phyloP scores from a whole-genome alignment of 129 eudicot genomes.

The Flaveria robusta region DNA sequence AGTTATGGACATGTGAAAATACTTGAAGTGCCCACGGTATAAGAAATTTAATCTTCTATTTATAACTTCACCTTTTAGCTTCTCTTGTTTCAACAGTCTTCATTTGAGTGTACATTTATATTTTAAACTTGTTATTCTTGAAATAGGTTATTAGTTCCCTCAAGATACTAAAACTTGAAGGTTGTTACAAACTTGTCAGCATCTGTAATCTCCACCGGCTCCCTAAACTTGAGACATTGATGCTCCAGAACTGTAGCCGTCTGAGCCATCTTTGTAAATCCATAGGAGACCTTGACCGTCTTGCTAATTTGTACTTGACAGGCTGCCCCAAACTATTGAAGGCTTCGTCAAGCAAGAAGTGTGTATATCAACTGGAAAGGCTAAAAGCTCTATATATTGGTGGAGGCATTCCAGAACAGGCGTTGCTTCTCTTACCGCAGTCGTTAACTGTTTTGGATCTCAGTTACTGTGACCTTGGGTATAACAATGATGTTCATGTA shows the following conservation, averaged over 20 bases:
- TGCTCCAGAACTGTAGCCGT: background rate
- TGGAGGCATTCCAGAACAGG: background rate
- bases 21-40: constrained; percentile 22
- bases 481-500: background rate
- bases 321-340: constrained; percentile 23
- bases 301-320: constrained; percentile 21
- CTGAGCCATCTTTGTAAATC: constrained; percentile 29
- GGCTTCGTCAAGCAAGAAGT: background rate
- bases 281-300: constrained; percentile 25
- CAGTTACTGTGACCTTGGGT: background rate
- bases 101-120: background rate
- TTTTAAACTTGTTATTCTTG: background rate
- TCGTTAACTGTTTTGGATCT: background rate
- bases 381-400: too few species aligned
- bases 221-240: constrained; percentile 30
- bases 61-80: background rate
- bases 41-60: background rate
- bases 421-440: background rate
- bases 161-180: constrained; percentile 34
- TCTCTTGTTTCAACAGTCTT: background rate
- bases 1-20: constrained; percentile 20
- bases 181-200: constrained; percentile 9
- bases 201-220: constrained; percentile 3
- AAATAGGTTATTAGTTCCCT: constrained; percentile 25
- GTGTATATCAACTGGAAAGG: too few species aligned